Percentiles rank a stretch among this genome's conserved stretches.
Evolutionary conservation across 148 eudicot genomes (phyloP).

Genomic region (Drosera capensis): DNA sequence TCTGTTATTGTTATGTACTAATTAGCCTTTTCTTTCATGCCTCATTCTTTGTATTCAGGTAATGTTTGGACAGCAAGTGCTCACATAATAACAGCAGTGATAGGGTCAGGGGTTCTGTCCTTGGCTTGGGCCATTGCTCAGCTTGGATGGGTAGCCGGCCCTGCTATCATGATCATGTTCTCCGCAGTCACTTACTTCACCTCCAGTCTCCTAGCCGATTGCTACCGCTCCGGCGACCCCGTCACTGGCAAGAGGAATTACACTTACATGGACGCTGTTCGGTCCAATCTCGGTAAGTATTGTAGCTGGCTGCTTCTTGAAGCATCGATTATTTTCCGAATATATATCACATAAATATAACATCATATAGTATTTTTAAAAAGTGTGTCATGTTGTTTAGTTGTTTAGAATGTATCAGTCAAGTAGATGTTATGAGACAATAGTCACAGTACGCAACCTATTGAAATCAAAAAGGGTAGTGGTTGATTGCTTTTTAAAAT

Average conservation of each 20-base stretch:
- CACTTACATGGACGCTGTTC: too few relatives aligned
- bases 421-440: too few relatives aligned
- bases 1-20: neutral
- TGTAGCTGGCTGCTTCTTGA: neutral
- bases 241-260: conserved; percentile 59
- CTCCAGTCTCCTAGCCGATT: conserved; percentile 39
- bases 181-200: conserved; percentile 55
- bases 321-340: neutral
- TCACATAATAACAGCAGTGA: conserved; percentile 65
- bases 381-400: too few relatives aligned
- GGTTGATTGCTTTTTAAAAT: neutral
- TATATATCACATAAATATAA: neutral
- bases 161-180: conserved; percentile 42
- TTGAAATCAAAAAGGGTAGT: too few relatives aligned
- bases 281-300: conserved; percentile 43
- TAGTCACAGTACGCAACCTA: too few relatives aligned
- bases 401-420: too few relatives aligned
- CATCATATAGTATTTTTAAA: neutral
- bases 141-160: conserved; percentile 70
- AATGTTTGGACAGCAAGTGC: conserved; percentile 61
- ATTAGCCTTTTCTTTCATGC: neutral
- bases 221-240: conserved; percentile 50
- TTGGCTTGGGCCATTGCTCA: conserved; percentile 64
- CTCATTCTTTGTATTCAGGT: conserved; percentile 30
- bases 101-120: conserved; percentile 63